These are phyloP conservation scores for Schizophyllum commune DNA, from an alignment of 1,284 basidiomycete genomes.

Conservation along the genomic window DNA sequence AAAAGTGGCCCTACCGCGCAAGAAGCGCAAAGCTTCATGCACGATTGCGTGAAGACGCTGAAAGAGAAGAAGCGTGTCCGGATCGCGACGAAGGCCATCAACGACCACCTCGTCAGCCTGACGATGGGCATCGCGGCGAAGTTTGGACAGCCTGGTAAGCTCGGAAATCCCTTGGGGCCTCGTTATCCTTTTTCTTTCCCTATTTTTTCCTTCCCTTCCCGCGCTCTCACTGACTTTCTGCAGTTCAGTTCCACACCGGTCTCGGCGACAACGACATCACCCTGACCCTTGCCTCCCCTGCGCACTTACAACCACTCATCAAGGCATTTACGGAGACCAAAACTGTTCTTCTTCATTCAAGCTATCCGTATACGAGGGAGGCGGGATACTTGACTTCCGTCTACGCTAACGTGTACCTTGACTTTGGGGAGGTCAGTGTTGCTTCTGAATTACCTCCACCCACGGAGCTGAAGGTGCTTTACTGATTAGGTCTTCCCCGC, in stretches of 20 bases:
- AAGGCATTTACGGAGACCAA: slow-evolving; percentile 48
- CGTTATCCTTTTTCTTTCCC: slow-evolving; percentile 11
- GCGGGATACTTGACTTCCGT: slow-evolving; percentile 66
- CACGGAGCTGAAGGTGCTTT: too few relatives aligned
- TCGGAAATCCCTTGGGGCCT: too few relatives aligned
- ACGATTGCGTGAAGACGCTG: slow-evolving; percentile 22
- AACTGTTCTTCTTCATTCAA: slow-evolving; percentile 64
- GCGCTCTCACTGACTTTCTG: background rate
- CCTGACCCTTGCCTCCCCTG: slow-evolving; percentile 51
- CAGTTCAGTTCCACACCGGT: slow-evolving; percentile 78
- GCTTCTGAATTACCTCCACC: background rate
- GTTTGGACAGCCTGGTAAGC: slow-evolving; percentile 55
- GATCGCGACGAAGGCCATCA: slow-evolving; percentile 52
- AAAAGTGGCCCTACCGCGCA: background rate
- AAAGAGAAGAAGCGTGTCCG: slow-evolving; percentile 32
- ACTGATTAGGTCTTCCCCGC: slow-evolving; percentile 49
- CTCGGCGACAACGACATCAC: slow-evolving; percentile 67
- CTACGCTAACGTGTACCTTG: slow-evolving; percentile 67
- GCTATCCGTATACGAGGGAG: slow-evolving; percentile 68
- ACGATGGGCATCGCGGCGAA: slow-evolving; percentile 44
- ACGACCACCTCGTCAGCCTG: slow-evolving; percentile 57
- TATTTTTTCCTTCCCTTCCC: background rate
- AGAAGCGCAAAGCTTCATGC: slow-evolving; percentile 16
- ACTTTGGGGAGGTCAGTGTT: slow-evolving; percentile 56
- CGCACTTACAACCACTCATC: slow-evolving; percentile 61